phyloP scores from a whole-genome alignment of 2,329 filamentous ascomycete genomes.

The Cercospora zeae-maydis region DNA sequence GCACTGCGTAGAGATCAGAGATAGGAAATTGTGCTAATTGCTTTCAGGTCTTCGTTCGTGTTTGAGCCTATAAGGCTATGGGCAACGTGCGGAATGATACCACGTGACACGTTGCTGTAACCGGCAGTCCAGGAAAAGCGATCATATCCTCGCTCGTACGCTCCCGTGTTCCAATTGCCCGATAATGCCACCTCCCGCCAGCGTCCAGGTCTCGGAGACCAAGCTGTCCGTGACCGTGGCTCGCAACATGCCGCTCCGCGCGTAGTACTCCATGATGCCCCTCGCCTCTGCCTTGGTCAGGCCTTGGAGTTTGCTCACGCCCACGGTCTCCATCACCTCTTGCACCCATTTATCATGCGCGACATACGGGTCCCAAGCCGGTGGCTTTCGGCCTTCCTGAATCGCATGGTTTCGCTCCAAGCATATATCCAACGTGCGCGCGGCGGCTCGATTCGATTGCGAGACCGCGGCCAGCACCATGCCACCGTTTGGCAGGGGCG shows the following conservation, averaged over 20 bases:
- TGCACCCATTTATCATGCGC: constrained; percentile 53
- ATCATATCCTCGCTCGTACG: constrained; percentile 31
- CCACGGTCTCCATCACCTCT: constrained; percentile 43
- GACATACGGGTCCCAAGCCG: constrained; percentile 51
- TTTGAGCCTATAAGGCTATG: not conserved
- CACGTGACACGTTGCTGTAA: not conserved
- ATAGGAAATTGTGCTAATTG: too few species aligned
- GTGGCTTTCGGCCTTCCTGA: constrained; percentile 33
- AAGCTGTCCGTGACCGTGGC: constrained; percentile 64
- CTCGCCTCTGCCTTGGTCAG: constrained; percentile 71
- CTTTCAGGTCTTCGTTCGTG: not conserved
- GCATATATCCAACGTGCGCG: constrained; percentile 20
- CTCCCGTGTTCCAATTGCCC: constrained; percentile 77
- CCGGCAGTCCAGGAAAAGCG: not conserved
- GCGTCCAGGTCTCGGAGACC: constrained; percentile 77
- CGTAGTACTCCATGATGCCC: constrained; percentile 88
- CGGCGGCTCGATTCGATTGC: constrained; percentile 56
- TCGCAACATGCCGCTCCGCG: constrained; percentile 74
- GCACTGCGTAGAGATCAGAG: too few species aligned
- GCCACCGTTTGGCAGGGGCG: constrained; percentile 65
- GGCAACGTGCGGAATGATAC: not conserved
- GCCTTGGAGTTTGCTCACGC: constrained; percentile 58
- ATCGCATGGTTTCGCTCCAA: constrained; percentile 18
- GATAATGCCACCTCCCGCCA: constrained; percentile 75
- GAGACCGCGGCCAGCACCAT: constrained; percentile 72